phyloP scores from a whole-genome alignment of 2,329 filamentous ascomycete species.

The Ophiobolus disseminans region DNA sequence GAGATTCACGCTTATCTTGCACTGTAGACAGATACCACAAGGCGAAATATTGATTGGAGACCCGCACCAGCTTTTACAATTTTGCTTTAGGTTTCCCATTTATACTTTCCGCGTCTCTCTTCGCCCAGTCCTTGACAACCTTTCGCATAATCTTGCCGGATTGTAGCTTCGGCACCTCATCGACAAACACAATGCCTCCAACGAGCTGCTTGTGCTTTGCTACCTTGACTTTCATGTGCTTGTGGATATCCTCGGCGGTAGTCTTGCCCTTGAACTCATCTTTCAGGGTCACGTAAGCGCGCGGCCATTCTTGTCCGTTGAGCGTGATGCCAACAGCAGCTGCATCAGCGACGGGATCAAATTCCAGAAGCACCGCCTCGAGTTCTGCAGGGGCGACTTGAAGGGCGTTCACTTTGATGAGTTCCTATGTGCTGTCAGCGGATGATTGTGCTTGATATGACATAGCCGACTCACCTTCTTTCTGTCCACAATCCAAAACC shows the following conservation, averaged over 20 bases:
- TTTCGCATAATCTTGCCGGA: conserved; percentile 67
- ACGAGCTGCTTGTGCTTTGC: conserved; percentile 61
- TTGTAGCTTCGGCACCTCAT: conserved; percentile 64
- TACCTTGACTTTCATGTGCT: conserved; percentile 54
- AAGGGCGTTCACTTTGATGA: conserved; percentile 54
- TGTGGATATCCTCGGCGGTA: conserved; percentile 35
- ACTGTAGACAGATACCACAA: too few species aligned
- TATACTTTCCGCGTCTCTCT: conserved; percentile 56
- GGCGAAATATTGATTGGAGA: too few species aligned
- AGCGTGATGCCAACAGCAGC: conserved; percentile 63
- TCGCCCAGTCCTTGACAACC: conserved; percentile 64
- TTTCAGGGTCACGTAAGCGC: conserved; percentile 61
- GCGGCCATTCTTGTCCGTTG: conserved; percentile 59
- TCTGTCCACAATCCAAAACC: conserved; percentile 48
- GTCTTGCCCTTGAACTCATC: conserved; percentile 51
- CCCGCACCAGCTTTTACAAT: too few species aligned
- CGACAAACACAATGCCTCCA: conserved; percentile 62
- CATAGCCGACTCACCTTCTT: conserved; percentile 38
- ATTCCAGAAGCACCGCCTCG: conserved; percentile 60
- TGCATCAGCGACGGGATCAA: conserved; percentile 61
- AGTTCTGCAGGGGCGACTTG: conserved; percentile 51
- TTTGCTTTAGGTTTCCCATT: conserved; percentile 31
- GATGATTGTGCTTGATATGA: not conserved
- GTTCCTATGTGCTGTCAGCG: conserved; percentile 29
- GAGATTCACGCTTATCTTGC: too few species aligned